Evolutionary conservation across 176 grass and related monocot genomes (phyloP), one percentile per base, ranked within the genome.

Genomic region (Cenchrus purpureus): DNA sequence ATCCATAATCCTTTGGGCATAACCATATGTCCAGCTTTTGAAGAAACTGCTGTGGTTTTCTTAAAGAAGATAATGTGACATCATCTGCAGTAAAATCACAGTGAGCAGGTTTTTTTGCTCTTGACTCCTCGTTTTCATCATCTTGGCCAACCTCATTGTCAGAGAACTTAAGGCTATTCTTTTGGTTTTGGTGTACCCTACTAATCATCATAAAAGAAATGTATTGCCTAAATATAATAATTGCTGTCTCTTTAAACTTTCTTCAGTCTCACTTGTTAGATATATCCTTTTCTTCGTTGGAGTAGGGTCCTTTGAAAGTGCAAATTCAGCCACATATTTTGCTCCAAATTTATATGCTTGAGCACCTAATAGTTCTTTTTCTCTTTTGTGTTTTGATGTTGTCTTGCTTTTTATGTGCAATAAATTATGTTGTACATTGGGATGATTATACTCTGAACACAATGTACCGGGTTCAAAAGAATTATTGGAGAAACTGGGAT

Each of bases 181-280:
- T 12, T 34, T 22, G 74, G n/a, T 77, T 13, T 34, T 22, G 74
- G n/a, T 60, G 68, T 22, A 57, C 25, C 51, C 16, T 76, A 42
- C n/a, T 84, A 80, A 79, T 84, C 52, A 74, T 80, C 20, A 79
- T 60, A 51, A 79, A 84, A 50, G n/a, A 45, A 65, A 74, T 79
- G 53, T 42, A 17, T 17, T 49, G 57, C 64, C 68, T 59, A 58
- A 20, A 63, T 43, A 50, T 88, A 1, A 25, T 10, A 72, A 54
- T 65, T 67, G 28, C 0, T 44, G 31, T 17, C 60, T 80, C 40
- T 43, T 55, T 49, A 78, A 68, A 57, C 20, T 59, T 14, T 29
- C 50, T 32, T 51, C 17, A 22, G 58, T 48, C 54, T 63, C 45
- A 8, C 46, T 46, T 46, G 8, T 46, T 0, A 46, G 45, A 9